These are phyloP conservation scores for Myriosclerotinia curreyana DNA, from an alignment of 2,329 filamentous ascomycete genomes.

Conservation along the genomic window DNA sequence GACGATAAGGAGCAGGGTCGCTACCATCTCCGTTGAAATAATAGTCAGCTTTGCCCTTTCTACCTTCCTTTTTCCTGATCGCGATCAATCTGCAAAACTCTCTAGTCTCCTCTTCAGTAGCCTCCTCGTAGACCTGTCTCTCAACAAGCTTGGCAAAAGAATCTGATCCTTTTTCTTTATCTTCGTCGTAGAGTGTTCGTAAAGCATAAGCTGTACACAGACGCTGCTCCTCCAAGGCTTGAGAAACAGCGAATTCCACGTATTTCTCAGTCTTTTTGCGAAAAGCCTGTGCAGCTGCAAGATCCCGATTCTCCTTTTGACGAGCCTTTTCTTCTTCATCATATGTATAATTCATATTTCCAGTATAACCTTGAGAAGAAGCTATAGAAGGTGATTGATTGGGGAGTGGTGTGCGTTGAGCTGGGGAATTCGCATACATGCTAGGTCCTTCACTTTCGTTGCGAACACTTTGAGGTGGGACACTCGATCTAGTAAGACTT, in stretches of 20 bases:
- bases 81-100: conserved; percentile 52
- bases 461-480: conserved; percentile 16
- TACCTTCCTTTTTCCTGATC: conserved; percentile 56
- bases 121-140: conserved; percentile 53
- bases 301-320: conserved; percentile 25
- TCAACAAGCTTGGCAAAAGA: conserved; percentile 52
- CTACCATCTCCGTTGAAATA: conserved; percentile 48
- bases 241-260: conserved; percentile 56
- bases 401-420: conserved; percentile 13
- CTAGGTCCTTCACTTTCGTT: conserved; percentile 20
- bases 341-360: conserved; percentile 19
- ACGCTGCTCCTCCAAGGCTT: conserved; percentile 54
- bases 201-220: conserved; percentile 63
- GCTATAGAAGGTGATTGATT: conserved; percentile 17
- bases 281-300: conserved; percentile 28
- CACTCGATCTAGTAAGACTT: conserved; percentile 26
- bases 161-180: conserved; percentile 42
- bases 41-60: conserved; percentile 50
- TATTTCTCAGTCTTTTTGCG: conserved; percentile 47
- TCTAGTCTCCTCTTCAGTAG: conserved; percentile 50
- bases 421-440: conserved; percentile 11
- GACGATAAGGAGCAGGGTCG: conserved; percentile 29
- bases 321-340: conserved; percentile 20
- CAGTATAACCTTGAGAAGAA: conserved; percentile 15
- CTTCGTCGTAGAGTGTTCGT: conserved; percentile 58